phyloP scores from a whole-genome alignment of 257 asterid species.

The Striga asiatica region DNA sequence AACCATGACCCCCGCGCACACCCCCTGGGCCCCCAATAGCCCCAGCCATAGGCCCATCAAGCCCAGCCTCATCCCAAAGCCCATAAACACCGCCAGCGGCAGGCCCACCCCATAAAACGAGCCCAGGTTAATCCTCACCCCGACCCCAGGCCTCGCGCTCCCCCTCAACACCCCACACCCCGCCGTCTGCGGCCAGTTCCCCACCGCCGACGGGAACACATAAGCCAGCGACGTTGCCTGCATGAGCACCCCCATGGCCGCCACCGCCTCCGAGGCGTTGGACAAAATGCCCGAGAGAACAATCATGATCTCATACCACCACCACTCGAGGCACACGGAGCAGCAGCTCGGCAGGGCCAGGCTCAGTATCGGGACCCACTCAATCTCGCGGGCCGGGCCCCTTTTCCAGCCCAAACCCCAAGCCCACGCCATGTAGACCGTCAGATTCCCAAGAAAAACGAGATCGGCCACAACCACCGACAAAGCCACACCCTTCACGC shows the following conservation, averaged over 20 bases:
- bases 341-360: constrained; percentile 51
- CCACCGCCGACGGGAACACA: constrained; percentile 50
- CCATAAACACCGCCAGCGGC: constrained; percentile 42
- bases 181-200: constrained; percentile 64
- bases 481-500: constrained; percentile 43
- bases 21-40: constrained; percentile 42
- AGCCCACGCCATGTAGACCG: constrained; percentile 10
- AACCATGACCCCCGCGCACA: constrained; percentile 32
- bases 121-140: constrained; percentile 39
- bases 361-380: constrained; percentile 30
- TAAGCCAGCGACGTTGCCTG: constrained; percentile 55
- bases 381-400: too few species aligned
- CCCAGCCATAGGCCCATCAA: constrained; percentile 49
- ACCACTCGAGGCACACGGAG: constrained; percentile 81
- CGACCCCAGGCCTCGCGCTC: constrained; percentile 45
- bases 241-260: constrained; percentile 53
- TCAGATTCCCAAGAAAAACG: constrained; percentile 19
- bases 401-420: constrained; percentile 9
- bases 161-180: constrained; percentile 69
- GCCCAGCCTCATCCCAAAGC: constrained; percentile 38
- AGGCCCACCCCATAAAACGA: constrained; percentile 56
- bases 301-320: constrained; percentile 91
- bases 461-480: constrained; percentile 30
- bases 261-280: constrained; percentile 38
- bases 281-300: constrained; percentile 42